Evolutionary conservation across 805 yeast genomes (phyloP).

Genomic region (Metschnikowia colocasiae): DNA sequence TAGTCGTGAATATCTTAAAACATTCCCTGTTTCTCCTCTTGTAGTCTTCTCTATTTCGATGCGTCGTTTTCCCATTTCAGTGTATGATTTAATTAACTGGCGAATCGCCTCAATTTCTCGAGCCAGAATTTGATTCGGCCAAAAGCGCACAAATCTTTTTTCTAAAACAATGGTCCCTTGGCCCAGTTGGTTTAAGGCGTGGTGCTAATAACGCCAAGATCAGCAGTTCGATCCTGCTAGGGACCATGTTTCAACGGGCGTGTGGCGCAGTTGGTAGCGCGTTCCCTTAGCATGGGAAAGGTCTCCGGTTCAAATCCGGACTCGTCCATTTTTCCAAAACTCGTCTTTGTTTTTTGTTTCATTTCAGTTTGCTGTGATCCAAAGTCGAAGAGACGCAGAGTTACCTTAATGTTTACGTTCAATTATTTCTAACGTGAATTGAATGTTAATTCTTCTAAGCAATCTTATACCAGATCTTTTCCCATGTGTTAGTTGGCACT

Average conservation of each 20-base stretch:
- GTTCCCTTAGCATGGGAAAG: conserved; percentile 78
- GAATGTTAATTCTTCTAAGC: neutral
- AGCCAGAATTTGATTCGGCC: too few relatives aligned
- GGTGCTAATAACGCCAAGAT: conserved; percentile 59
- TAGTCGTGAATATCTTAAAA: too few relatives aligned
- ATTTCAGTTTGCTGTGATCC: too few relatives aligned
- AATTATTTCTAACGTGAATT: neutral
- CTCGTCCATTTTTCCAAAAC: conserved; percentile 52
- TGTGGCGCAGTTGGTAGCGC: conserved; percentile 85
- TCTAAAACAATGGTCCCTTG: conserved; percentile 12
- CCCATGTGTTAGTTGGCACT: conserved; percentile 37
- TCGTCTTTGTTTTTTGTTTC: too few relatives aligned
- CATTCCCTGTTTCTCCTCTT: too few relatives aligned
- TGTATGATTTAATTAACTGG: too few relatives aligned
- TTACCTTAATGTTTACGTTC: too few relatives aligned
- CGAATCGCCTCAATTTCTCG: too few relatives aligned
- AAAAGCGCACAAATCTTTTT: too few relatives aligned
- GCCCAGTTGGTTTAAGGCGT: conserved; percentile 41
- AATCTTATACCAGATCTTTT: conserved; percentile 50
- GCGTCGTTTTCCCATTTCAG: too few relatives aligned
- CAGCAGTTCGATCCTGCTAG: conserved; percentile 89
- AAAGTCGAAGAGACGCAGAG: too few relatives aligned
- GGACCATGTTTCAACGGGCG: conserved; percentile 63
- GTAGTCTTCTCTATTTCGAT: too few relatives aligned
- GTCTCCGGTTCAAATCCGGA: conserved; percentile 77